phyloP scores from a whole-genome alignment of 306 rosid genomes.

The Dalbergia cochinchinensis region DNA sequence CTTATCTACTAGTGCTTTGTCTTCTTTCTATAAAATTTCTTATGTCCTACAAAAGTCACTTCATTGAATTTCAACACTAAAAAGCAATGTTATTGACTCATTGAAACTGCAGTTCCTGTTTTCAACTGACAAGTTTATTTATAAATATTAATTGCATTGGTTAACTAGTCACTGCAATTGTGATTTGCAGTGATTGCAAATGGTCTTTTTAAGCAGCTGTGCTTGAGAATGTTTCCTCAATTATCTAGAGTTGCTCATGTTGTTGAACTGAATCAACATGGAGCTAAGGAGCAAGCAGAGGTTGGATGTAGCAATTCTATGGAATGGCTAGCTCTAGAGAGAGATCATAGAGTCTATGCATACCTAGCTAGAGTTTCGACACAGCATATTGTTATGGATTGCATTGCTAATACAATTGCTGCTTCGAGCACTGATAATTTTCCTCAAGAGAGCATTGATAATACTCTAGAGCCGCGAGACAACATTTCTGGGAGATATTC shows the following conservation, averaged over 20 bases:
- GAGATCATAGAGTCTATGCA: conserved; percentile 73
- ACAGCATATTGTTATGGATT: conserved; percentile 49
- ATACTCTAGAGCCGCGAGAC: conserved; percentile 70
- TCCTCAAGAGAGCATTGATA: conserved; percentile 77
- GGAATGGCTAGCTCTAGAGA: conserved; percentile 66
- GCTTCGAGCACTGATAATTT: conserved; percentile 96
- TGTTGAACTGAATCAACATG: conserved; percentile 60
- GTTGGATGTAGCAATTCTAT: conserved; percentile 69
- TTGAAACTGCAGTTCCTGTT: conserved; percentile 21
- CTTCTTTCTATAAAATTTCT: background rate
- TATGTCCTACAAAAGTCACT: background rate
- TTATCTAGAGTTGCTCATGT: conserved; percentile 64
- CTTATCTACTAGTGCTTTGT: background rate
- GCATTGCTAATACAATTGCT: conserved; percentile 62
- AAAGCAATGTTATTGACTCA: background rate
- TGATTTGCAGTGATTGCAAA: conserved; percentile 75
- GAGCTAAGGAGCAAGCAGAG: conserved; percentile 53
- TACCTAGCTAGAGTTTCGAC: conserved; percentile 53
- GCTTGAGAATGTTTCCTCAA: conserved; percentile 88
- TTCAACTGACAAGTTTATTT: conserved; percentile 9
- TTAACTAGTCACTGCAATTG: conserved; percentile 42
- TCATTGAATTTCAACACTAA: conserved; percentile 19
- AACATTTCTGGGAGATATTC: conserved; percentile 44
- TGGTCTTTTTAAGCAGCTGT: conserved; percentile 74
- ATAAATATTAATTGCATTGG: conserved; percentile 32